Evolutionary conservation across 139 green algal species (phyloP), one percentile per base, ranked within the genome.

Genomic region (Micractinium conductrix): DNA sequence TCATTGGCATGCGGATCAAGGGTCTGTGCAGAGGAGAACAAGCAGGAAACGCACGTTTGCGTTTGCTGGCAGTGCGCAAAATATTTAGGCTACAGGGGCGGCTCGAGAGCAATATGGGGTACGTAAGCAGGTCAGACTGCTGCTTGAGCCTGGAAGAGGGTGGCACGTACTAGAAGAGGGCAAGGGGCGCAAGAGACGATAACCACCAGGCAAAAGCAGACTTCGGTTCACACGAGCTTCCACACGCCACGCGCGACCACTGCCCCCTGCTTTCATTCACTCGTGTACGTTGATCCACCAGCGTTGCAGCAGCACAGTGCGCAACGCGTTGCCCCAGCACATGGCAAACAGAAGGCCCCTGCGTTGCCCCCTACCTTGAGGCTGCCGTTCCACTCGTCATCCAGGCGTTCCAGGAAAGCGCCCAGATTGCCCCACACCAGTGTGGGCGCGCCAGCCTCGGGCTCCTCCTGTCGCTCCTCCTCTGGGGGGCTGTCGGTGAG

Each of bases 371-470:
- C 0, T 83, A 95, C 92, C 94, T 99, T 98, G 74, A 99, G 89
- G 82, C 90, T 96, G 89, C 75, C 71, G 89, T 98, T 99, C 92
- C 98, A 99, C 79, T 99, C 97, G 70, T 99, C 97, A 74, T 99
- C 97, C 67, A 99, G 92, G 21, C 97, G 90, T 92, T 99, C 97
- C 55, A 99, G 79, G 81, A 97, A 98, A 0, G 94, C 95, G 60
- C 97, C 94, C 67, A 98, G 84, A 91, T 98, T 99, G 87, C 97
- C 97, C 93, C 93, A 98, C 33, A 99, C 95, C 19, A 75, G 76
- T 6, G 76, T 72, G 16, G 43, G 63, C 4, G 48, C 43, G 35
- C 83, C 89, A 14, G 33, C 75, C 16, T 48, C 71, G 14, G 76
- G 74, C 79, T 90, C 81, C 43, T 92, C 92, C 22, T 96, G 93